Evolutionary conservation across 2,329 filamentous ascomycete species (phyloP).

Genomic region (Alternaria ethzedia): DNA sequence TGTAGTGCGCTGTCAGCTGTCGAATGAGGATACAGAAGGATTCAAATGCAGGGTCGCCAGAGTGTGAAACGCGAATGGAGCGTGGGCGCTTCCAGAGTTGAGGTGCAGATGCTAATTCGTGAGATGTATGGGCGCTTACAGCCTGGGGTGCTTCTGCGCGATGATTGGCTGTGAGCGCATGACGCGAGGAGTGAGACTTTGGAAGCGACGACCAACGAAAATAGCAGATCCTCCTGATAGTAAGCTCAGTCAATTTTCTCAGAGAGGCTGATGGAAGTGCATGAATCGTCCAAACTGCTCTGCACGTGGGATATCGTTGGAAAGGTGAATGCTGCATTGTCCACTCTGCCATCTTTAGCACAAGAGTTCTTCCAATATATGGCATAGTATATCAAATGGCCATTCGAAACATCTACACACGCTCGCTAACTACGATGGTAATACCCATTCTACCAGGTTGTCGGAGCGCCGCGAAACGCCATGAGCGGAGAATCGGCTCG

Average conservation of each 20-base stretch:
- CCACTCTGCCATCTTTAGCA: background rate
- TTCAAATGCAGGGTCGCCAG: conserved; percentile 24
- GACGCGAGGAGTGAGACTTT: background rate
- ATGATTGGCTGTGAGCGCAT: conserved; percentile 19
- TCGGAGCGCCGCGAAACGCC: background rate
- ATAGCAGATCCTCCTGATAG: background rate
- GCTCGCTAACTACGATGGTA: background rate
- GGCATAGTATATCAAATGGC: background rate
- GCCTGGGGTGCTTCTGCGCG: background rate
- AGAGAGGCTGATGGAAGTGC: background rate
- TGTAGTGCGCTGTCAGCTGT: background rate
- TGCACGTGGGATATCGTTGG: background rate
- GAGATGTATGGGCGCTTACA: conserved; percentile 39
- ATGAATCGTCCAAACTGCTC: background rate
- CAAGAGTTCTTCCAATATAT: background rate
- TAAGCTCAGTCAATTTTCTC: background rate
- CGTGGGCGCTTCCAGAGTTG: conserved; percentile 33
- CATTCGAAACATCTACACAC: background rate
- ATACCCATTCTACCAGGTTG: background rate
- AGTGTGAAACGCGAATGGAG: conserved; percentile 32
- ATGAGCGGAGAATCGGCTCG: background rate
- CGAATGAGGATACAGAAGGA: conserved; percentile 22
- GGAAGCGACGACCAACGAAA: background rate
- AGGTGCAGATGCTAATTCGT: conserved; percentile 32
- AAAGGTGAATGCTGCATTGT: background rate